These are phyloP conservation scores for Coffea humblotiana DNA, from an alignment of 305 asterid genomes.

Conservation along the genomic window DNA sequence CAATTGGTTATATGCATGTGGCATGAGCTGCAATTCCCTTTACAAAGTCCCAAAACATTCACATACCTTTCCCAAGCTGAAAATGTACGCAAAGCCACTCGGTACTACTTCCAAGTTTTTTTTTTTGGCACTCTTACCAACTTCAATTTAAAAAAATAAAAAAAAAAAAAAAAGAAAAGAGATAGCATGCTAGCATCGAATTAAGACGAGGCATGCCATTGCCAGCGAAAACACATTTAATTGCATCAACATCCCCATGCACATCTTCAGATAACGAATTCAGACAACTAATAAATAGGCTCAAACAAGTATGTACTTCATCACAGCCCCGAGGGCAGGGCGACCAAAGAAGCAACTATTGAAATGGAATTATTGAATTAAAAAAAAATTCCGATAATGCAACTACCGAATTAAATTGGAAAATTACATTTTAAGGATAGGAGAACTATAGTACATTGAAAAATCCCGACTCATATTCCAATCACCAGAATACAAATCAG, in stretches of 20 bases:
- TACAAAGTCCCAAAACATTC: neutral
- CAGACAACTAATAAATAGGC: neutral
- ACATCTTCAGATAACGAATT: neutral
- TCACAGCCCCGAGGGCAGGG: neutral
- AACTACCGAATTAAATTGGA: constrained; percentile 24
- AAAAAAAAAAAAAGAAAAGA: too few species aligned
- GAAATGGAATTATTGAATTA: neutral
- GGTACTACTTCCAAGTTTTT: neutral
- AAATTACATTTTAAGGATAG: constrained; percentile 23
- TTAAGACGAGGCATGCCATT: neutral
- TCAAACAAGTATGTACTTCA: neutral
- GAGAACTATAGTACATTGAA: constrained; percentile 20
- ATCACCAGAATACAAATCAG: constrained; percentile 38
- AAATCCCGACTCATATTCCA: constrained; percentile 24
- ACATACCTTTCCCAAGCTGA: neutral
- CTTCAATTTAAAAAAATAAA: neutral
- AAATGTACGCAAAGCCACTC: neutral
- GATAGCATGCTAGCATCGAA: neutral
- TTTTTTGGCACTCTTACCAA: neutral
- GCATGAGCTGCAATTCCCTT: neutral
- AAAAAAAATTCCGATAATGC: constrained; percentile 30
- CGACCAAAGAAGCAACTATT: too few species aligned
- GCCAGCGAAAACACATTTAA: neutral
- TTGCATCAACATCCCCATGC: neutral
- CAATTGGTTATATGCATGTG: neutral